Evolutionary conservation across 2,329 filamentous ascomycete genomes (phyloP).

Genomic region (Colletotrichum spinosum): DNA sequence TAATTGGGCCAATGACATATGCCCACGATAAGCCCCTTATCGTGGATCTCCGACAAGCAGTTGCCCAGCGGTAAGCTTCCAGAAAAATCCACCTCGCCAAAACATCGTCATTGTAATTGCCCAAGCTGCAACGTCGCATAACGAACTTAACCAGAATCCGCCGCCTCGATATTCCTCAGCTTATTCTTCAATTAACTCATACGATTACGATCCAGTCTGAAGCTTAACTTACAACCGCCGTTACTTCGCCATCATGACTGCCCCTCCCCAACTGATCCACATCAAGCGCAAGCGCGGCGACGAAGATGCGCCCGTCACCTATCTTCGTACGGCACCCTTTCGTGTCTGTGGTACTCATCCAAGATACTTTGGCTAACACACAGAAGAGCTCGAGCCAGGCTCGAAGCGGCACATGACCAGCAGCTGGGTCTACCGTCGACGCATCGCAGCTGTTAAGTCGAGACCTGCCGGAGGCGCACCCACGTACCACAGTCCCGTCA

Average conservation of each 20-base stretch:
- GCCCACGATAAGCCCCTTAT: conserved; percentile 22
- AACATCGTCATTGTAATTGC: conserved; percentile 7
- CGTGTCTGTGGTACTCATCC: background rate
- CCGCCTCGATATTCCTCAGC: background rate
- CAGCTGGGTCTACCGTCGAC: conserved; percentile 68
- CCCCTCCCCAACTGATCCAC: conserved; percentile 69
- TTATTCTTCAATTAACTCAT: background rate
- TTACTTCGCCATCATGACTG: conserved; percentile 56
- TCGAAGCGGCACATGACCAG: conserved; percentile 65
- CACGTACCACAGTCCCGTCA: conserved; percentile 37
- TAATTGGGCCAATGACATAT: conserved; percentile 24
- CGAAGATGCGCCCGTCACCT: conserved; percentile 64
- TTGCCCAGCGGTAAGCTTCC: conserved; percentile 10
- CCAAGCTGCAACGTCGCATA: conserved; percentile 26
- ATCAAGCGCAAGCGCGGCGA: conserved; percentile 71
- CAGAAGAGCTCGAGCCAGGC: conserved; percentile 62
- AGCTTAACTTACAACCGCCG: conserved; percentile 1
- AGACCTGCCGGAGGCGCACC: conserved; percentile 37
- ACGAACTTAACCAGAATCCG: background rate
- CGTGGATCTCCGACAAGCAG: conserved; percentile 15
- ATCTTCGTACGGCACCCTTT: conserved; percentile 58
- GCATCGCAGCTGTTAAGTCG: conserved; percentile 48
- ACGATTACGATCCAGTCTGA: background rate
- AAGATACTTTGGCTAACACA: conserved; percentile 8
- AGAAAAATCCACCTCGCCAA: conserved; percentile 28